phyloP scores from a whole-genome alignment of 148 eudicot species.

The Drosera capensis region DNA sequence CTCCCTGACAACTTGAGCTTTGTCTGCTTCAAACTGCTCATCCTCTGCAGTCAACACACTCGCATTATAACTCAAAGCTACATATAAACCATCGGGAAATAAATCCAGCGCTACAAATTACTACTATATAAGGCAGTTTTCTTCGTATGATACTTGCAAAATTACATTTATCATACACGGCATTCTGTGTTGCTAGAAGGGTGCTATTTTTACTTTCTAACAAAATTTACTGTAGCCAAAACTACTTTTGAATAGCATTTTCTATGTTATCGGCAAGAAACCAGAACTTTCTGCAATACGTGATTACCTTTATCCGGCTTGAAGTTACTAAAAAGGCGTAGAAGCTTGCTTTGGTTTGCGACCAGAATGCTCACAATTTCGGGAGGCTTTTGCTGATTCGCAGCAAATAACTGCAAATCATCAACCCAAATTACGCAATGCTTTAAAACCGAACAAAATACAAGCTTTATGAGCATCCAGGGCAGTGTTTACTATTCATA shows the following conservation, averaged over 20 bases:
- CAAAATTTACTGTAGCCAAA: too few species aligned
- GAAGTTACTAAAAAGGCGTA: conserved; percentile 42
- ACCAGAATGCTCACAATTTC: conserved; percentile 45
- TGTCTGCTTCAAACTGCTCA: conserved; percentile 50
- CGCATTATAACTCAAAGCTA: too few species aligned
- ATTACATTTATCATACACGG: too few species aligned
- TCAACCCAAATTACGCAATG: background rate
- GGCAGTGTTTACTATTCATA: background rate
- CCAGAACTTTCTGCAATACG: background rate
- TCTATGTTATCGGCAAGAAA: too few species aligned
- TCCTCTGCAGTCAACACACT: conserved; percentile 46
- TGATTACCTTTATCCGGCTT: conserved; percentile 39
- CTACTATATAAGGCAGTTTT: too few species aligned
- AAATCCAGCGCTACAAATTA: too few species aligned
- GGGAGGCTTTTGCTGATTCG: conserved; percentile 51
- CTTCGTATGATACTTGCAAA: too few species aligned
- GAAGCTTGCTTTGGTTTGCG: conserved; percentile 57
- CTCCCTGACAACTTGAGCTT: conserved; percentile 42
- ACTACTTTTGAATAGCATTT: too few species aligned
- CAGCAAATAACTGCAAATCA: conserved; percentile 40
- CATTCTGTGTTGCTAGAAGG: too few species aligned
- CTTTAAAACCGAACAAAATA: background rate
- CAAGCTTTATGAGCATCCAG: background rate
- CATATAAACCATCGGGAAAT: too few species aligned
- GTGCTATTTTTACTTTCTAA: too few species aligned